phyloP scores from a whole-genome alignment of 2,329 filamentous ascomycete species.

The Xylariaceae sp. region DNA sequence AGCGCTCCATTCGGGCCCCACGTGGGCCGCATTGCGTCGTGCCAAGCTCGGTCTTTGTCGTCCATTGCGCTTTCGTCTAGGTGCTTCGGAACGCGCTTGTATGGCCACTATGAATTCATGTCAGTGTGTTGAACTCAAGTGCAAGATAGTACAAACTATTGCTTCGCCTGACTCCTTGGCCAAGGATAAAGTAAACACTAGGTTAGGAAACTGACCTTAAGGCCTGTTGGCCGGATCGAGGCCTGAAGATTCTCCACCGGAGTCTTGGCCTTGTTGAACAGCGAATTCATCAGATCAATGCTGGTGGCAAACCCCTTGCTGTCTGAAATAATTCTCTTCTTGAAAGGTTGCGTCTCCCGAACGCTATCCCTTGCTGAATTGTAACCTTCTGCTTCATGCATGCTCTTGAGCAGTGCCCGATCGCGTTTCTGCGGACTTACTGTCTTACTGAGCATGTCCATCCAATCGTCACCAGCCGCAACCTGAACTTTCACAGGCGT shows the following conservation, averaged over 20 bases:
- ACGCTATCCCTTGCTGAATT: constrained; percentile 35
- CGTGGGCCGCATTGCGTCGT: constrained; percentile 68
- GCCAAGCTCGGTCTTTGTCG: constrained; percentile 60
- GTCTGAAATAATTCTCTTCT: constrained; percentile 38
- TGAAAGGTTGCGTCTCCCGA: constrained; percentile 30
- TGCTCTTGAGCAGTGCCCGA: constrained; percentile 61
- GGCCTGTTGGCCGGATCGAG: constrained; percentile 55
- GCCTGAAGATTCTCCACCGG: constrained; percentile 50
- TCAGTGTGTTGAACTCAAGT: constrained; percentile 38
- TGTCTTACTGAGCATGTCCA: constrained; percentile 86
- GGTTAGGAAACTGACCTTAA: constrained; percentile 71
- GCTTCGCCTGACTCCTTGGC: constrained; percentile 2
- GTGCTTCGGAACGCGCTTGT: constrained; percentile 69
- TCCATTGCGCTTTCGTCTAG: constrained; percentile 57
- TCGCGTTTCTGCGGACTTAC: constrained; percentile 92
- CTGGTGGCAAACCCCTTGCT: constrained; percentile 73
- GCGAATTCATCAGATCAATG: constrained; percentile 93
- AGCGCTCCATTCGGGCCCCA: constrained; percentile 74
- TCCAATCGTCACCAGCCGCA: constrained; percentile 77
- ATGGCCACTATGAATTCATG: constrained; percentile 67
- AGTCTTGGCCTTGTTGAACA: constrained; percentile 70
- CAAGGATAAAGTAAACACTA: constrained; percentile 14
- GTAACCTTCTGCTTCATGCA: constrained; percentile 57
- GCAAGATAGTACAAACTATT: constrained; percentile 26
- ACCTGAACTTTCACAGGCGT: constrained; percentile 57